phyloP scores from a whole-genome alignment of 2,329 filamentous ascomycete species.

The Ustulina deusta region DNA sequence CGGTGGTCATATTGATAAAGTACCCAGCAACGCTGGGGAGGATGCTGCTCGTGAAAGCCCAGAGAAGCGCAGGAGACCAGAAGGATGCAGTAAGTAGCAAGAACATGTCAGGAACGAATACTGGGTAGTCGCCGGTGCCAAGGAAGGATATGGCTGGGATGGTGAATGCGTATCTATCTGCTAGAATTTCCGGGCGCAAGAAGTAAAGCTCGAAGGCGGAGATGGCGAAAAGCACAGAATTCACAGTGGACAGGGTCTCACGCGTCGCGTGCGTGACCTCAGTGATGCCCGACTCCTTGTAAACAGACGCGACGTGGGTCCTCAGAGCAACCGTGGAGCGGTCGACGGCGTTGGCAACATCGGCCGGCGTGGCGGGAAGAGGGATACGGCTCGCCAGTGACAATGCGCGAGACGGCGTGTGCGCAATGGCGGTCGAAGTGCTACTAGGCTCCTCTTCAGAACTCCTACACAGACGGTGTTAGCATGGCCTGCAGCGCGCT shows the following conservation, averaged over 20 bases:
- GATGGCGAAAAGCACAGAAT: constrained; percentile 76
- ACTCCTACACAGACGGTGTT: constrained; percentile 63
- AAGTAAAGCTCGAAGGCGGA: constrained; percentile 76
- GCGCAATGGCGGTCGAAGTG: constrained; percentile 60
- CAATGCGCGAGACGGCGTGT: constrained; percentile 64
- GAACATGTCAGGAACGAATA: constrained; percentile 85
- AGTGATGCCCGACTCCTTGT: constrained; percentile 74
- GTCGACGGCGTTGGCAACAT: constrained; percentile 81
- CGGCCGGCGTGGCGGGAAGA: constrained; percentile 83
- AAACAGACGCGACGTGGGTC: constrained; percentile 72
- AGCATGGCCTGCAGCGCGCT: constrained; percentile 54
- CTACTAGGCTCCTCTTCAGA: constrained; percentile 52
- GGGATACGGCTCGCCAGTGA: constrained; percentile 71
- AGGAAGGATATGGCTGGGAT: constrained; percentile 71
- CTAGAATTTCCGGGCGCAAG: constrained; percentile 77
- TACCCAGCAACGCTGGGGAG: constrained; percentile 81
- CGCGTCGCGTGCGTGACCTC: constrained; percentile 75
- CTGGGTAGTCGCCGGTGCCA: constrained; percentile 67
- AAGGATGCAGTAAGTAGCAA: constrained; percentile 79
- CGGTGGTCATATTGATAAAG: constrained; percentile 86
- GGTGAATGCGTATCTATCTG: constrained; percentile 78
- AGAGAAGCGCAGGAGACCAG: constrained; percentile 85
- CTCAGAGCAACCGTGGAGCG: constrained; percentile 75
- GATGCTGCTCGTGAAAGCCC: constrained; percentile 77
- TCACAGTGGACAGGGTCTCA: constrained; percentile 77